Evolutionary conservation across 192 early-diverging fungal species (phyloP).

Genomic region (Piromyces sp.): DNA sequence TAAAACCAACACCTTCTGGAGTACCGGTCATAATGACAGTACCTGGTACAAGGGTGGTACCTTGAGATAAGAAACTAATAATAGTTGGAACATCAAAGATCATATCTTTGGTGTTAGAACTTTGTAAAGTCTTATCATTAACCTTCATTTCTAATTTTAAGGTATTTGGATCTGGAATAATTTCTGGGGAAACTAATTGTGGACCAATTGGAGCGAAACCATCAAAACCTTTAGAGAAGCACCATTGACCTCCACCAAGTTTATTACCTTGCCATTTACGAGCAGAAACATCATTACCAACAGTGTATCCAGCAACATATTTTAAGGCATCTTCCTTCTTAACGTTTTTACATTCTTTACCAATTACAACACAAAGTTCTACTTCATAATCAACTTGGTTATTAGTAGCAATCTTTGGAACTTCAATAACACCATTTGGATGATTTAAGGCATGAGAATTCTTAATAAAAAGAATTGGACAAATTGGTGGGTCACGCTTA

Average conservation of each 20-base stretch:
- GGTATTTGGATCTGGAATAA: constrained; percentile 26
- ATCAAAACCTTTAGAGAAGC: constrained; percentile 43
- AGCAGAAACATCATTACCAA: constrained; percentile 38
- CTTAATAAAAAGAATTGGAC: constrained; percentile 41
- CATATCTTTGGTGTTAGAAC: constrained; percentile 32
- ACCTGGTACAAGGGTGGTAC: constrained; percentile 33
- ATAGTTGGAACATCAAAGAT: constrained; percentile 30
- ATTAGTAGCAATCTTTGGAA: constrained; percentile 26
- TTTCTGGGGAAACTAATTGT: constrained; percentile 23
- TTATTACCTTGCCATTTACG: constrained; percentile 32
- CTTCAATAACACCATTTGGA: constrained; percentile 19
- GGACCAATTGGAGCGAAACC: constrained; percentile 40
- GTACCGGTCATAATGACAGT: constrained; percentile 35
- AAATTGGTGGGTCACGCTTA: constrained; percentile 18
- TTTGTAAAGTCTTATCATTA: constrained; percentile 28
- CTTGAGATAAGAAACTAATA: constrained; percentile 39
- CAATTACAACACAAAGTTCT: constrained; percentile 43
- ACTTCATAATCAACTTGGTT: constrained; percentile 41
- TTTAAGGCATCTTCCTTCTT: constrained; percentile 19
- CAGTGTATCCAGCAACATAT: constrained; percentile 36
- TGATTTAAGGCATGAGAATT: constrained; percentile 18
- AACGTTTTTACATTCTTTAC: constrained; percentile 30
- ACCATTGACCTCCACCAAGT: constrained; percentile 30
- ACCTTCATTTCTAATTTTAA: constrained; percentile 20
- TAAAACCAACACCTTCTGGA: constrained; percentile 8